A percentile compares a stretch with the other conserved stretches of the same genome.
These are phyloP conservation scores for Candida silvicultrix DNA, from an alignment of 805 yeast species.

Conservation along the genomic window DNA sequence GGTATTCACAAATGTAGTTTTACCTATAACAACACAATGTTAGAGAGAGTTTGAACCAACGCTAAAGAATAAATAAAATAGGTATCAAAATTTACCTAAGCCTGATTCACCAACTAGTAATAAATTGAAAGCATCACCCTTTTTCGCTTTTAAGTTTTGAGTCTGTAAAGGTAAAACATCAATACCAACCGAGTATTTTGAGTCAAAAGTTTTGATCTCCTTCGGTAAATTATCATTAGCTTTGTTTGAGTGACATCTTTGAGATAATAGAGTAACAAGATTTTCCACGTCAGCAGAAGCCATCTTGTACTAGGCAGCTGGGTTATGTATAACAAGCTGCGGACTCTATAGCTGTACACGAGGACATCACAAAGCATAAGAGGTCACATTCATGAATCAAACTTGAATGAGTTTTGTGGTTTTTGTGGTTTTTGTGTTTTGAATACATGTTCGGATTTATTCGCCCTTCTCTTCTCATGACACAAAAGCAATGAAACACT, in stretches of 20 bases:
- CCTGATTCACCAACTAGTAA: constrained; percentile 88
- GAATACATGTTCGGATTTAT: too few species aligned
- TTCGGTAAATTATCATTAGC: background rate
- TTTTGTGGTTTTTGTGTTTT: too few species aligned
- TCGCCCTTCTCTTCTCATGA: too few species aligned
- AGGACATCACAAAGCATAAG: too few species aligned
- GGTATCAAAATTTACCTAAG: constrained; percentile 42
- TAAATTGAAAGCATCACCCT: constrained; percentile 72
- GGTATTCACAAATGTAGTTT: constrained; percentile 75
- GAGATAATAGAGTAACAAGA: background rate
- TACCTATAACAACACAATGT: constrained; percentile 34
- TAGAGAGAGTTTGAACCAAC: background rate
- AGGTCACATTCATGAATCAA: too few species aligned
- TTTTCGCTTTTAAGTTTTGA: constrained; percentile 29
- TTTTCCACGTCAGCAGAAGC: background rate
- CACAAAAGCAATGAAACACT: too few species aligned
- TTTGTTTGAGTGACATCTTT: background rate
- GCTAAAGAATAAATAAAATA: background rate
- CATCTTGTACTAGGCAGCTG: background rate
- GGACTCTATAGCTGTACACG: too few species aligned
- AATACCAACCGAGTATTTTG: constrained; percentile 18
- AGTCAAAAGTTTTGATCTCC: constrained; percentile 1
- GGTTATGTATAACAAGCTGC: too few species aligned
- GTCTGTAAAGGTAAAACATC: constrained; percentile 23
- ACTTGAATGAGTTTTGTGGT: too few species aligned